Conservation (phyloP, 345 rosid genomes). For the Iberis pinnata region DNA sequence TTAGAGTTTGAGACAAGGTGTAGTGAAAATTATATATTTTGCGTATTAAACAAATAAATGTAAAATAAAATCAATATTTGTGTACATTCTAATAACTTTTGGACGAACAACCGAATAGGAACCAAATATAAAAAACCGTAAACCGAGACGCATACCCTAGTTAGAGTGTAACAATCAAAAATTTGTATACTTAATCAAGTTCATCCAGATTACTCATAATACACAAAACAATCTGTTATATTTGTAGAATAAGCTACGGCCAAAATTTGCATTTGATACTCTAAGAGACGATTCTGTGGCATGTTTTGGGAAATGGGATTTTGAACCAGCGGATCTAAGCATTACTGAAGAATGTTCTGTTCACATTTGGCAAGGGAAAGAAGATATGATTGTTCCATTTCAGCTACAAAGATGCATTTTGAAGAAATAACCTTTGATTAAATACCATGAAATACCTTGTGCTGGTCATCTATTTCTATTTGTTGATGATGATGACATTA, state of each 20-base stretch:
- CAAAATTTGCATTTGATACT: conserved; percentile 47
- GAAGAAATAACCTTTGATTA: conserved; percentile 59
- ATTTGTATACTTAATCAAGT: too few species aligned
- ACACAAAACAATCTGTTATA: background rate
- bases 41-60: too few species aligned
- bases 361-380: conserved; percentile 79
- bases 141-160: too few species aligned
- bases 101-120: too few species aligned
- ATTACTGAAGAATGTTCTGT: conserved; percentile 35
- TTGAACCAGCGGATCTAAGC: conserved; percentile 58
- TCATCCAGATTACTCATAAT: too few species aligned
- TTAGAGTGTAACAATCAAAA: too few species aligned
- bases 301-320: conserved; percentile 74
- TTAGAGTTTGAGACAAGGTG: too few species aligned
- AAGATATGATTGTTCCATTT: conserved; percentile 77
- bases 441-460: conserved; percentile 68
- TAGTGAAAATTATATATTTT: too few species aligned
- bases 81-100: too few species aligned
- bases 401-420: conserved; percentile 65
- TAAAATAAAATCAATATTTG: too few species aligned
- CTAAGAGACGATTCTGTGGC: conserved; percentile 49
- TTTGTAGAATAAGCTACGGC: conserved; percentile 39
- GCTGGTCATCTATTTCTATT: conserved; percentile 83
- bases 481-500: conserved; percentile 57
- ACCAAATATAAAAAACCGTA: too few species aligned